A percentile compares a stretch with the other conserved stretches of the same genome.
These are phyloP conservation scores for Schwanniomyces polymorphus DNA, from an alignment of 805 yeast species.

Conservation along the genomic window DNA sequence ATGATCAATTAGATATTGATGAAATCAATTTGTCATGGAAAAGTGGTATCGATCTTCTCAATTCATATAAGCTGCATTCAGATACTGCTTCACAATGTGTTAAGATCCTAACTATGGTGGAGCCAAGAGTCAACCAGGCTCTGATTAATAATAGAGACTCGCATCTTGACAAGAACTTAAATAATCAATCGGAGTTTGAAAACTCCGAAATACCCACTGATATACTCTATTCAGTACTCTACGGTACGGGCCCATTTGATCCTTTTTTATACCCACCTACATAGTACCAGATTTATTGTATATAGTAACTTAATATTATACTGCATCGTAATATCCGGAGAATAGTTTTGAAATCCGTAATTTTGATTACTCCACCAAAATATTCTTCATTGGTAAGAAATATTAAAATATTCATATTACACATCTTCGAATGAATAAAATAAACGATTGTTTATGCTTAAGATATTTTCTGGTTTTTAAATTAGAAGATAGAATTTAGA, in stretches of 20 bases:
- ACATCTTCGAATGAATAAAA: no score
- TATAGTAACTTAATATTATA: background rate
- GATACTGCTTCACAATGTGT: slow-evolving; percentile 10
- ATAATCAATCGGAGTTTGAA: background rate
- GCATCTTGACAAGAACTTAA: background rate
- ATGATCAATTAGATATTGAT: slow-evolving; percentile 7
- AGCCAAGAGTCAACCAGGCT: slow-evolving; percentile 5
- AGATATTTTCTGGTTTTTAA: background rate
- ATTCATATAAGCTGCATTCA: slow-evolving; percentile 8
- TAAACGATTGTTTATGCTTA: no score
- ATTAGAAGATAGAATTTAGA: no score
- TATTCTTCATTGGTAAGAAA: no score
- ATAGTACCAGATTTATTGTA: background rate
- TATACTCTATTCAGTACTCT: slow-evolving; percentile 10
- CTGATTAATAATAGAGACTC: background rate
- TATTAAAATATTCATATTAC: no score
- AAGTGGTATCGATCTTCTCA: slow-evolving; percentile 6
- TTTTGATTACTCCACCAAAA: background rate
- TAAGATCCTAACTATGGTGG: slow-evolving; percentile 11
- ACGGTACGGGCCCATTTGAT: slow-evolving; percentile 13
- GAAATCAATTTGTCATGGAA: slow-evolving; percentile 6
- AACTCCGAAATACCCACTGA: slow-evolving; percentile 5
- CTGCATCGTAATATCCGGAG: no score
- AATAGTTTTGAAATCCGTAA: background rate
- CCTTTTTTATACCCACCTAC: background rate